phyloP scores from a whole-genome alignment of 495 filamentous ascomycete genomes.

The Annulohypoxylon maeteangense region DNA sequence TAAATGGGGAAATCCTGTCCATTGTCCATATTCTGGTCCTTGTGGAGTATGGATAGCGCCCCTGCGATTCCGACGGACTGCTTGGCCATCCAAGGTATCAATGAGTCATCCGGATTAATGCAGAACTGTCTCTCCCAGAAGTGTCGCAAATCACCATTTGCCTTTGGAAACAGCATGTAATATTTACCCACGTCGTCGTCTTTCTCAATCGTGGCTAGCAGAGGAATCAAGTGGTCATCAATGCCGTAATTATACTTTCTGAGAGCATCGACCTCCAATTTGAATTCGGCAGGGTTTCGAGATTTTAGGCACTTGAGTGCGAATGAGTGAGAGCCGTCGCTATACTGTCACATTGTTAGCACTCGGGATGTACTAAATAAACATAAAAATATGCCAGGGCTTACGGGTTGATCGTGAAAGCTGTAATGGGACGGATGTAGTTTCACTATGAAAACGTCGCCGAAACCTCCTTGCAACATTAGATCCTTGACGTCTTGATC shows the following conservation, averaged over 20 bases:
- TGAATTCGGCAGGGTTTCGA: background rate
- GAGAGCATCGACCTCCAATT: conserved; percentile 27
- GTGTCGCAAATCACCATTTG: conserved; percentile 17
- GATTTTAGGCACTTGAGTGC: conserved; percentile 29
- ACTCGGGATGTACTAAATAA: background rate
- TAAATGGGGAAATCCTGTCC: conserved; percentile 20
- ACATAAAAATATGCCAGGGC: background rate
- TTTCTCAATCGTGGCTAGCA: conserved; percentile 27
- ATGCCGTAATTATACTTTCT: conserved; percentile 23
- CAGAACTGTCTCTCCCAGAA: conserved; percentile 18
- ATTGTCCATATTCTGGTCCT: conserved; percentile 11
- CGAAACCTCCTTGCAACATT: conserved; percentile 9
- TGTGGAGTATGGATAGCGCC: conserved; percentile 22
- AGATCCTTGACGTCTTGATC: conserved; percentile 12
- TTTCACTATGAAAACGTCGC: conserved; percentile 27
- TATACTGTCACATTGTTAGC: background rate
- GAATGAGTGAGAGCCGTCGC: conserved; percentile 12
- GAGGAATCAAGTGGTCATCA: conserved; percentile 20
- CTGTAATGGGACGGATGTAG: conserved; percentile 15
- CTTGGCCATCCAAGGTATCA: conserved; percentile 21
- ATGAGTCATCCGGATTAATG: background rate
- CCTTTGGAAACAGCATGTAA: conserved; percentile 30
- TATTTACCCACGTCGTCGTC: conserved; percentile 4
- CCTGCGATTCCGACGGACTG: conserved; percentile 21
- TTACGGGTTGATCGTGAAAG: conserved; percentile 8